These are phyloP conservation scores for Aegilops speltoides DNA, from an alignment of 176 grass and related monocot species.

Conservation along the genomic window DNA sequence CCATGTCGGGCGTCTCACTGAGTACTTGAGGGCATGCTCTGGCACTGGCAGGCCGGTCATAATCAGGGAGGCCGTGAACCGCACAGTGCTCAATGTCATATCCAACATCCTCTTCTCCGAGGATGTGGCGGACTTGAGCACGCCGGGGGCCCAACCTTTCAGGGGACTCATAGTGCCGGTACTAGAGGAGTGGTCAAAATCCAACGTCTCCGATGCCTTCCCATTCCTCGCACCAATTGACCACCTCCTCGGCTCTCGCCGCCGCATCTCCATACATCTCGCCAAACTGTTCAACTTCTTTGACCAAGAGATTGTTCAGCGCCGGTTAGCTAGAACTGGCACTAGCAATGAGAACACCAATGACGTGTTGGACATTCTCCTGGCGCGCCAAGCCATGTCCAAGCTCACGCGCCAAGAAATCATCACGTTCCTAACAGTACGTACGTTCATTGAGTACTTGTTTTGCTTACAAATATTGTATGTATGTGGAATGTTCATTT, in stretches of 20 bases:
- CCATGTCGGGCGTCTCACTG: not conserved
- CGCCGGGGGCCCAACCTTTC: not conserved
- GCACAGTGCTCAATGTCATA: conserved; percentile 38
- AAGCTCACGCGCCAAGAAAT: conserved; percentile 28
- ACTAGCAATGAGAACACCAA: not conserved
- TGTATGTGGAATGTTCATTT: not conserved
- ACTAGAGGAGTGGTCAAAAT: conserved; percentile 9
- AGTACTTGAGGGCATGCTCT: not conserved
- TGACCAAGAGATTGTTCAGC: conserved; percentile 17
- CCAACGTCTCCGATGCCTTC: conserved; percentile 33
- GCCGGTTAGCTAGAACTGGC: not conserved
- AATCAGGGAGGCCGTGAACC: conserved; percentile 25
- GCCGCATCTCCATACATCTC: not conserved
- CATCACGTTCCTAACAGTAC: conserved; percentile 30
- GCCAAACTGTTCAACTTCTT: conserved; percentile 35
- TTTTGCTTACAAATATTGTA: not conserved
- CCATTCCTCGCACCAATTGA: conserved; percentile 26
- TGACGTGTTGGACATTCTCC: conserved; percentile 21
- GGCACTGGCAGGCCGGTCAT: not conserved
- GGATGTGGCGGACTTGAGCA: not conserved
- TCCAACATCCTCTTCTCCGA: conserved; percentile 23
- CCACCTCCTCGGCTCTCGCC: conserved; percentile 26
- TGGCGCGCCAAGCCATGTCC: not conserved
- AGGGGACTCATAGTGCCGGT: conserved; percentile 11
- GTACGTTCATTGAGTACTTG: not conserved